These are phyloP conservation scores for Zygosaccharomyces pseudobailii DNA, from an alignment of 1,139 yeast species.

Conservation along the genomic window DNA sequence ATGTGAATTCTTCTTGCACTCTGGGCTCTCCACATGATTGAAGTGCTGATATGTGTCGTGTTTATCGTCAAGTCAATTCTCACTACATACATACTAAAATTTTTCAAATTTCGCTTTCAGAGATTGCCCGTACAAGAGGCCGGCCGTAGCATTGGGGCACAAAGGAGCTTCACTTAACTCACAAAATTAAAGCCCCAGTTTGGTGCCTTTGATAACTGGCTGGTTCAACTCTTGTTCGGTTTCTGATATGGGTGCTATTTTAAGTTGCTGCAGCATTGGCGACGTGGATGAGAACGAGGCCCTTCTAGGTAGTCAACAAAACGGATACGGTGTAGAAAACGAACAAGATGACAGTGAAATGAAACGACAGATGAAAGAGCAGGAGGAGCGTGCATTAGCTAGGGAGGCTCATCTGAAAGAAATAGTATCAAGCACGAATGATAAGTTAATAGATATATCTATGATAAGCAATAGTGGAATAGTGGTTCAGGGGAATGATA, in stretches of 20 bases:
- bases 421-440: constrained; percentile 39
- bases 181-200: too few relatives aligned
- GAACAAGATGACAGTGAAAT: constrained; percentile 13
- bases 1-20: constrained; percentile 22
- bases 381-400: constrained; percentile 26
- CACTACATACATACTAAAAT: not conserved
- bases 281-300: constrained; percentile 26
- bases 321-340: constrained; percentile 27
- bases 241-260: constrained; percentile 22
- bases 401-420: constrained; percentile 36
- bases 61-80: not conserved
- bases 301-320: constrained; percentile 29
- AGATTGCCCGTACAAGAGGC: not conserved
- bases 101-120: not conserved
- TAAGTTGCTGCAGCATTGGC: constrained; percentile 23
- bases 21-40: not conserved
- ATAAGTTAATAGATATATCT: constrained; percentile 34
- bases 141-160: not conserved
- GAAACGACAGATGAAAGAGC: constrained; percentile 29
- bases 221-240: not conserved
- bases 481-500: constrained; percentile 28
- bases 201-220: too few relatives aligned
- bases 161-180: not conserved
- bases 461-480: constrained; percentile 35
- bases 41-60: not conserved